Base-by-base conservation (phyloP, 2,329 filamentous ascomycete genomes). In the Verticillium longisporum region DNA sequence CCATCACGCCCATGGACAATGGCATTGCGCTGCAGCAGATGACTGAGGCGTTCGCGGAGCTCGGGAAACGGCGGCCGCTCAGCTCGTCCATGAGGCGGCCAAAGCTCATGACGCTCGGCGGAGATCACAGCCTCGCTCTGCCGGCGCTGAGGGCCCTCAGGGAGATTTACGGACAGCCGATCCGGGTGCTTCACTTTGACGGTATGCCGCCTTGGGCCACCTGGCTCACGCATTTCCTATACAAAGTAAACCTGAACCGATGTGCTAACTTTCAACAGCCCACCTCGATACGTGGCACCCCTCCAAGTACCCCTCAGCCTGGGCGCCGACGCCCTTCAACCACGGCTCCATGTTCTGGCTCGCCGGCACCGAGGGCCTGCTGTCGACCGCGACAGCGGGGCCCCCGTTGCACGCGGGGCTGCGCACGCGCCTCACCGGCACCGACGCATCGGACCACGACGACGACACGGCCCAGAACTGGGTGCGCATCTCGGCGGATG, bases 281-380 rank as follows among this genome's bases (percentile, higher is more conserved):
- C 91, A 96, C 72, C 81, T 95, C 1, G 91, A 95, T 71, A 95
- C 91, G 2, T 95, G 91, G 91, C 88, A 94, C 71, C 90, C 91
- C 2, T 83, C 81, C 31, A 88, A 91, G 67, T 96, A 96, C 74
- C 90, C 91, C 0, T 87, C 83, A 15, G 86, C 87, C 60, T 97
- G 92, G 92, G 69, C 70, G 2, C 83, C 82, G 2, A 83, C 85
- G 2, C 84, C 88, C 67, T 95, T 96, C 78, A 96, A 88, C 70
- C 92, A 97, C 74, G 92, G 93, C 4, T 91, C 86, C 66, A 95
- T 96, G 87, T 96, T 96, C 80, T 94, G 91, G 89, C 83, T 94
- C 66, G 92, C 92, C 6, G 87, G 88, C 57, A 86, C 87, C 34
- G 92, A 96, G 73, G 91, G 90, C 0, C 77, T 97, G 32, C 87